phyloP scores from a whole-genome alignment of 1,139 yeast genomes.

The Diutina neorugosa region DNA sequence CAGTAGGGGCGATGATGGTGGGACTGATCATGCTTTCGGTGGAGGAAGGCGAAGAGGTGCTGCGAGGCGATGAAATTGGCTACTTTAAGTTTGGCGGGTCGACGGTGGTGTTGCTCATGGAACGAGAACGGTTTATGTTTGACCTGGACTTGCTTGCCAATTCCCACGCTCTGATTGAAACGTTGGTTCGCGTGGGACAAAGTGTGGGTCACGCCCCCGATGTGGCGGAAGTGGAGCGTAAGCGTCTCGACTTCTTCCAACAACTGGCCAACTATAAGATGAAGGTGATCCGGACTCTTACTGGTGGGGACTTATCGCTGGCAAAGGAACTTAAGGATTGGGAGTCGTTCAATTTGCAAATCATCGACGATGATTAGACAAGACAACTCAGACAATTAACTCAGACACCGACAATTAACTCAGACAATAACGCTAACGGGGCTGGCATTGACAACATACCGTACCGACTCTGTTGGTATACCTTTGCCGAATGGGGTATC shows the following conservation, averaged over 20 bases:
- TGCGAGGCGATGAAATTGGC: slow-evolving; percentile 77
- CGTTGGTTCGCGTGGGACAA: slow-evolving; percentile 82
- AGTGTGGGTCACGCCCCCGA: slow-evolving; percentile 69
- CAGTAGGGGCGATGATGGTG: slow-evolving; percentile 99
- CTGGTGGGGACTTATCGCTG: slow-evolving; percentile 36
- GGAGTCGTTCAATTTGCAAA: not conserved
- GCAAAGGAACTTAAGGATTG: slow-evolving; percentile 3
- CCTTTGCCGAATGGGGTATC: too few species aligned
- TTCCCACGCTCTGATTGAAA: slow-evolving; percentile 62
- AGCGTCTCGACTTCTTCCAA: slow-evolving; percentile 31
- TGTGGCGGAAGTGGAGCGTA: slow-evolving; percentile 36
- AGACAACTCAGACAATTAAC: too few species aligned
- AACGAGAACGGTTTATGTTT: slow-evolving; percentile 29
- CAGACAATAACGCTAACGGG: too few species aligned
- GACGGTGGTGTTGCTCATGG: slow-evolving; percentile 53
- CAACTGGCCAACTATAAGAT: slow-evolving; percentile 38
- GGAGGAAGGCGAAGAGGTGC: slow-evolving; percentile 43
- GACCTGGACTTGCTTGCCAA: slow-evolving; percentile 67
- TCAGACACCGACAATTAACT: too few species aligned
- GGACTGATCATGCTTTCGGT: slow-evolving; percentile 76
- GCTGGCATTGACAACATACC: too few species aligned
- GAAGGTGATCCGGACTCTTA: slow-evolving; percentile 47
- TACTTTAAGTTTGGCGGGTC: slow-evolving; percentile 96
- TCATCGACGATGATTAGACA: not conserved
- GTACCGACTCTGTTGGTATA: too few species aligned